Conservation (phyloP, 768 basidiomycete species). For the Pilatotrama ljubarskyi region DNA sequence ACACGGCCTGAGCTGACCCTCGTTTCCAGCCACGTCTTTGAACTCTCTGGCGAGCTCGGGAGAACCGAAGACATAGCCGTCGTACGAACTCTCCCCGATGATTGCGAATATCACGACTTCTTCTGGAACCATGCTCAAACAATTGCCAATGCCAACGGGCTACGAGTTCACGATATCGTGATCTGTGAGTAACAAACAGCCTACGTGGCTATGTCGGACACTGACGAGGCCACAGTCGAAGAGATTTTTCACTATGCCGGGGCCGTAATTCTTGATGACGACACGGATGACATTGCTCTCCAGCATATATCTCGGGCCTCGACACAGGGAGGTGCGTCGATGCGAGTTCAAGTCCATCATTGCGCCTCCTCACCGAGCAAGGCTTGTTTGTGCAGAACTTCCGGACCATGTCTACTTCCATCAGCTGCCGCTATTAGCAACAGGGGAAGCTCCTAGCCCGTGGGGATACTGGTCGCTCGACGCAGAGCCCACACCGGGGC, state of each 20-base stretch:
- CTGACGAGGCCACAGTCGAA: not conserved
- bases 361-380: not conserved
- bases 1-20: not conserved
- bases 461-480: constrained; percentile 18
- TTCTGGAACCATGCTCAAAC: constrained; percentile 12
- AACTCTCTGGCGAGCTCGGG: not conserved
- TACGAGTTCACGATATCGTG: constrained; percentile 1
- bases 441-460: constrained; percentile 1
- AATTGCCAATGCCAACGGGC: not conserved
- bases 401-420: constrained; percentile 9
- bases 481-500: constrained; percentile 2
- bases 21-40: not conserved
- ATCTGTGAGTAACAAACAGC: not conserved
- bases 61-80: constrained; percentile 8
- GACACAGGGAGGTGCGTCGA: not conserved
- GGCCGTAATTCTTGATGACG: not conserved
- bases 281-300: too few relatives aligned
- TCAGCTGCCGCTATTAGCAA: constrained; percentile 9
- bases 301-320: not conserved
- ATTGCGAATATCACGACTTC: constrained; percentile 16
- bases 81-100: constrained; percentile 11
- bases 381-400: not conserved
- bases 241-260: constrained; percentile 12
- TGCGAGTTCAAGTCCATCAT: not conserved
- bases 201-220: not conserved